These are phyloP conservation scores for Starmera pachycereana DNA, from an alignment of 805 yeast species.

Conservation along the genomic window DNA sequence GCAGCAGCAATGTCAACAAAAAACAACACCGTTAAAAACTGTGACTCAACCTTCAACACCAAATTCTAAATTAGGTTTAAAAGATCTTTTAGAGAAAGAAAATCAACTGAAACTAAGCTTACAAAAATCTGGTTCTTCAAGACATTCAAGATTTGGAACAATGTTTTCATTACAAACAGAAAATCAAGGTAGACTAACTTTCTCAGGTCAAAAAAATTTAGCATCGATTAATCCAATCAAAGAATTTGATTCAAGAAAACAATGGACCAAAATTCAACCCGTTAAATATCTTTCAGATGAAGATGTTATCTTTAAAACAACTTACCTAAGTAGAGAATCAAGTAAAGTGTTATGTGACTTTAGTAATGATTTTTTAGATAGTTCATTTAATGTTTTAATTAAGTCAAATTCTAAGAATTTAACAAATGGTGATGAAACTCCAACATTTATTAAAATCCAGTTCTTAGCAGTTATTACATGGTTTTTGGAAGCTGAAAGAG, in stretches of 20 bases:
- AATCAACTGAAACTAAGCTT: slow-evolving; percentile 37
- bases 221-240: slow-evolving; percentile 44
- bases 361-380: slow-evolving; percentile 53
- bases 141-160: slow-evolving; percentile 92
- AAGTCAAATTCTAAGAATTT: slow-evolving; percentile 37
- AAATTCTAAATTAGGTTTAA: slow-evolving; percentile 4
- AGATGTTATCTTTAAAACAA: slow-evolving; percentile 21
- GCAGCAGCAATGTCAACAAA: background rate
- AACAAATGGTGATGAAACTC: slow-evolving; percentile 26
- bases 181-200: slow-evolving; percentile 46
- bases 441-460: slow-evolving; percentile 17
- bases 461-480: slow-evolving; percentile 59
- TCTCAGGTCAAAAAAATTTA: slow-evolving; percentile 66
- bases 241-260: slow-evolving; percentile 57
- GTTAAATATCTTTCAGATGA: slow-evolving; percentile 18
- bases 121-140: slow-evolving; percentile 42
- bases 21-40: background rate
- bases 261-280: slow-evolving; percentile 40
- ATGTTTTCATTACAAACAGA: slow-evolving; percentile 60
- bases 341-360: slow-evolving; percentile 29
- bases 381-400: slow-evolving; percentile 63
- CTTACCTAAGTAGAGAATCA: slow-evolving; percentile 18
- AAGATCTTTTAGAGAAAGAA: slow-evolving; percentile 50
- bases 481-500: slow-evolving; percentile 62
- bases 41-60: background rate